phyloP scores from a whole-genome alignment of 1,284 basidiomycete genomes.

The Coniferiporia sulphurascens region DNA sequence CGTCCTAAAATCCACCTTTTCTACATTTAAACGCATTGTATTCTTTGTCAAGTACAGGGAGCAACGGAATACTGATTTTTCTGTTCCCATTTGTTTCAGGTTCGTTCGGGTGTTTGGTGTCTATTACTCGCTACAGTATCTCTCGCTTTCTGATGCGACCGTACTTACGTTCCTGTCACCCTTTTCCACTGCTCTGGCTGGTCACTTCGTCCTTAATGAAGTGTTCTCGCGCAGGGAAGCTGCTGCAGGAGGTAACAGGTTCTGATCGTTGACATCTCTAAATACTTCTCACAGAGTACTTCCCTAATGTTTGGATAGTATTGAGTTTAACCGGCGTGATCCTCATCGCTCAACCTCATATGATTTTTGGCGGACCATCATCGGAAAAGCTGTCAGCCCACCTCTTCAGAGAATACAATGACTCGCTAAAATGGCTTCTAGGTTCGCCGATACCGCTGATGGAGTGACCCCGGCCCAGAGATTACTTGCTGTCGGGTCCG shows the following conservation, averaged over 20 bases:
- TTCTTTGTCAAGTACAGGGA: background rate
- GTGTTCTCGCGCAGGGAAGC: conserved; percentile 53
- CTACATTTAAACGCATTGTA: background rate
- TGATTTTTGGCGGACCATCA: conserved; percentile 35
- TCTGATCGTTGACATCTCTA: conserved; percentile 19
- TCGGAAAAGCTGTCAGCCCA: background rate
- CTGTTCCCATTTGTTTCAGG: background rate
- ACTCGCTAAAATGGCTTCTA: background rate
- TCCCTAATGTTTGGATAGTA: conserved; percentile 27
- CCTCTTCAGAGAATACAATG: background rate
- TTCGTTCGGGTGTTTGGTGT: conserved; percentile 28
- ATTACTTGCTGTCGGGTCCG: no score
- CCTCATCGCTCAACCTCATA: conserved; percentile 51
- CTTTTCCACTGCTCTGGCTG: conserved; percentile 62
- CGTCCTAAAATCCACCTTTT: background rate
- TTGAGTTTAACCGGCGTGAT: conserved; percentile 57
- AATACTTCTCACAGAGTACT: conserved; percentile 11
- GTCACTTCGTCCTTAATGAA: conserved; percentile 65
- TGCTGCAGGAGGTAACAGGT: conserved; percentile 54
- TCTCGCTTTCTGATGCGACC: conserved; percentile 71
- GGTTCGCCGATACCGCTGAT: conserved; percentile 19
- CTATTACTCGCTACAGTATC: conserved; percentile 66
- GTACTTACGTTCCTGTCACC: conserved; percentile 76
- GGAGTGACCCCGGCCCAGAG: conserved; percentile 38
- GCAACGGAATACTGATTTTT: background rate